Conservation (phyloP, 306 rosid species). For the Vigna nakashimae region DNA sequence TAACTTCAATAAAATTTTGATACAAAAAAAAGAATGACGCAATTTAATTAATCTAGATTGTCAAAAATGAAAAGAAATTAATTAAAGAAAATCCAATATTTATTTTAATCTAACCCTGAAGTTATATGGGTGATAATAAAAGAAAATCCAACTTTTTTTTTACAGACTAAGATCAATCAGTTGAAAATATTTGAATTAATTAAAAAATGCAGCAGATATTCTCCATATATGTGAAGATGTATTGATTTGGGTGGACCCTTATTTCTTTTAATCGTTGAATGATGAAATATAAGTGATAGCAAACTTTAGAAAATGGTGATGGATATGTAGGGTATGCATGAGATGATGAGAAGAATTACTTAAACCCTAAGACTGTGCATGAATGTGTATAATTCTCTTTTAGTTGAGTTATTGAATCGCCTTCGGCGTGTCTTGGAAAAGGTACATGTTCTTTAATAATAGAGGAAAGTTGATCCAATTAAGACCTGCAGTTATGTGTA, state of each 20-base stretch:
- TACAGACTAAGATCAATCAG: no score
- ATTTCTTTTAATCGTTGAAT: background rate
- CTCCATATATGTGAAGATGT: background rate
- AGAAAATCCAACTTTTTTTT: background rate
- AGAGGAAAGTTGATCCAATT: constrained; percentile 8
- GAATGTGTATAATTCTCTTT: background rate
- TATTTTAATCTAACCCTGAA: no score
- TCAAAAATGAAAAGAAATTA: no score
- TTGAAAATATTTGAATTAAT: no score
- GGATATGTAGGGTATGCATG: background rate
- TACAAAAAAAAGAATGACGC: no score
- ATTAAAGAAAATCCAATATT: no score
- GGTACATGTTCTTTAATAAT: background rate
- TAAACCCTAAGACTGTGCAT: constrained; percentile 45
- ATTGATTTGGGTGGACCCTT: background rate
- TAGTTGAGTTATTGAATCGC: constrained; percentile 13
- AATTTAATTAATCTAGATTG: no score
- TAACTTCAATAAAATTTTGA: no score
- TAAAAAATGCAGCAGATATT: background rate
- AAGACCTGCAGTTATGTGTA: background rate
- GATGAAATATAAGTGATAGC: background rate
- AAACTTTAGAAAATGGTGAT: no score
- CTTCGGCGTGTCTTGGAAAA: constrained; percentile 30
- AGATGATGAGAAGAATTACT: constrained; percentile 40
- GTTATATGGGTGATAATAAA: no score